A percentile compares a stretch with the other conserved stretches of the same genome.
These are phyloP conservation scores for Ceratobasidium sp. DNA, from an alignment of 1,284 basidiomycete genomes.

Conservation along the genomic window DNA sequence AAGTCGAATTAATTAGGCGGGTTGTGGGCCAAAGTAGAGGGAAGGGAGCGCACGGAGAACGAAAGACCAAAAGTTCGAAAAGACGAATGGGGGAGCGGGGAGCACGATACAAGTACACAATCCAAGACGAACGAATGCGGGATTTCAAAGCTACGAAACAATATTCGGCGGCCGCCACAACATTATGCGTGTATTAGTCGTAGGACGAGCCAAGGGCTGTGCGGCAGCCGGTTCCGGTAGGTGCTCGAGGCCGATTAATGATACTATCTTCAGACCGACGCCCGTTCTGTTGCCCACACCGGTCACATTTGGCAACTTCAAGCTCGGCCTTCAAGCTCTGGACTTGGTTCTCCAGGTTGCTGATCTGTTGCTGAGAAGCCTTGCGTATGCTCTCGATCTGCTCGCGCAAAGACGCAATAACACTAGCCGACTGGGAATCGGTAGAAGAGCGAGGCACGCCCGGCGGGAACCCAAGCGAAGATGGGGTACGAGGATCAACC, in stretches of 20 bases:
- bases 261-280: conserved; percentile 19
- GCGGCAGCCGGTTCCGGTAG: conserved; percentile 37
- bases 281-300: conserved; percentile 19
- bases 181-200: too few relatives aligned
- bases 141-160: background rate
- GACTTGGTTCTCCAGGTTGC: conserved; percentile 35
- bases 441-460: conserved; percentile 26
- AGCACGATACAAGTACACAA: conserved; percentile 12
- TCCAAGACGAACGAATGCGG: background rate
- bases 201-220: conserved; percentile 1
- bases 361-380: conserved; percentile 23
- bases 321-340: conserved; percentile 24
- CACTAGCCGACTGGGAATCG: conserved; percentile 17
- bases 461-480: conserved; percentile 21
- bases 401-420: conserved; percentile 27
- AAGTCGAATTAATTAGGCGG: conserved; percentile 1
- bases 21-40: too few relatives aligned
- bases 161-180: too few relatives aligned
- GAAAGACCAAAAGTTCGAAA: background rate
- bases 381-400: conserved; percentile 16
- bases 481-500: conserved; percentile 34
- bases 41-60: background rate
- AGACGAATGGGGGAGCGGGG: background rate
- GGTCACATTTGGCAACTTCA: conserved; percentile 16
- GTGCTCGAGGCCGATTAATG: conserved; percentile 40